Evolutionary conservation across 306 rosid species (phyloP), one percentile per base, ranked within the genome.

Genomic region (Dryas octopetala): DNA sequence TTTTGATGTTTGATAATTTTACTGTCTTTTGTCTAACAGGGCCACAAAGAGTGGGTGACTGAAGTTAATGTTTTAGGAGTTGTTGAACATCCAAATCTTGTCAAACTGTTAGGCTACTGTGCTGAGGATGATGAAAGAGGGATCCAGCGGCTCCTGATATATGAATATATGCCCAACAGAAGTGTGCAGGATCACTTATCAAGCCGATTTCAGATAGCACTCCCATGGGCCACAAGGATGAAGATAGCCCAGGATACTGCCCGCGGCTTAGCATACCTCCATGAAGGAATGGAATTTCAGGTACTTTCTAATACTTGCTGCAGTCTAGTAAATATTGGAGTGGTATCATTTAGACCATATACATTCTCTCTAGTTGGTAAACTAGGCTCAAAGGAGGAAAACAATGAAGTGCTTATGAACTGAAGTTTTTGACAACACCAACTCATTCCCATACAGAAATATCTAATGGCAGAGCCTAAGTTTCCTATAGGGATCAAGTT

Each of bases 261-360:
- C 53, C 83, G 89, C 1, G 91, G 91, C 52, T 83, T 87, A 67
- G 86, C 87, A 5, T 87, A 87, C 75, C 91, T 87, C n/a, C 91
- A 87, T n/a, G 91, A 87, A 81, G 91, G 85, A 74, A 87, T 87
- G 91, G 91, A 87, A 43, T 87, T 87, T 82, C 91, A 87, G 91
- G 91, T 87, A 79, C 70, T 73, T 74, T 32, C 5, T 9, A 17
- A 14, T 4, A 6, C 43, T 78, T 48, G 58, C 4, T 68, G 38
- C 38, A 32, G 38, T 32, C 38, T 32, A 40, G 49, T 46, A 46
- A 5, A 46, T 5, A 4, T 32, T 46, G 49, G 9, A 46, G 49
- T 46, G 49, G 28, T 62, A 0, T 41, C 23, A 41, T 63, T 63
- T 16, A 41, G 49, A 15, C 38, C 13, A 63, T 15, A 15, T 8